phyloP scores from a whole-genome alignment of 768 basidiomycete genomes.

The Thelephora aurantiotincta region DNA sequence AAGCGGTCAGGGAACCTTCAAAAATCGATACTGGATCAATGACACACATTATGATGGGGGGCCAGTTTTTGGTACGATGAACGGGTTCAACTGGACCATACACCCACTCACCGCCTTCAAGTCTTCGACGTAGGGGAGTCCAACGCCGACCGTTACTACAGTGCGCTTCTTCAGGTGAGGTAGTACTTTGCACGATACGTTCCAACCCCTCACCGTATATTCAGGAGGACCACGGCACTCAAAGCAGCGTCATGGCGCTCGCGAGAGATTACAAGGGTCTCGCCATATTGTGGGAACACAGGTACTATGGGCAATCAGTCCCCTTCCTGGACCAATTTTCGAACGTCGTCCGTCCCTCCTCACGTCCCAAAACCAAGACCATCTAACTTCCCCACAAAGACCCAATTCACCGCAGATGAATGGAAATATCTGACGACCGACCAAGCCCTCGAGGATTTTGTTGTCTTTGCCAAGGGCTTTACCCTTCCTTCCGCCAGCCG shows the following conservation, averaged over 20 bases:
- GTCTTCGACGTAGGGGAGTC: conserved; percentile 41
- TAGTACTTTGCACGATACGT: background rate
- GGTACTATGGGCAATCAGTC: conserved; percentile 32
- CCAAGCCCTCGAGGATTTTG: conserved; percentile 34
- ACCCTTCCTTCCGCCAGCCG: conserved; percentile 3
- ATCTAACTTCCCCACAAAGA: background rate
- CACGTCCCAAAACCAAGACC: background rate
- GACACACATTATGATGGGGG: conserved; percentile 32
- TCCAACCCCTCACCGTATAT: background rate
- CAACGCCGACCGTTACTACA: conserved; percentile 28
- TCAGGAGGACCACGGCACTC: conserved; percentile 30
- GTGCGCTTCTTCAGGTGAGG: conserved; percentile 32
- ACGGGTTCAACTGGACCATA: background rate
- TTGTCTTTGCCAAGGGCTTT: conserved; percentile 33
- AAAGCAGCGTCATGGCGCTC: conserved; percentile 32
- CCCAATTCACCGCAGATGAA: conserved; percentile 25
- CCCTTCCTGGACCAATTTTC: conserved; percentile 32
- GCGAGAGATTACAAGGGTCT: conserved; percentile 32
- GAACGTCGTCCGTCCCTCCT: conserved; percentile 1
- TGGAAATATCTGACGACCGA: conserved; percentile 35
- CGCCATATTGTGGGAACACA: conserved; percentile 37
- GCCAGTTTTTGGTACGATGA: conserved; percentile 29
- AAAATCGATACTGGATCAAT: conserved; percentile 36
- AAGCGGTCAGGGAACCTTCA: conserved; percentile 20
- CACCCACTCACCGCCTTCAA: conserved; percentile 6